A percentile compares a stretch with the other conserved stretches of the same genome.
These are phyloP conservation scores for Sideroxylon spinosum DNA, from an alignment of 179 eudicot species.

Conservation along the genomic window DNA sequence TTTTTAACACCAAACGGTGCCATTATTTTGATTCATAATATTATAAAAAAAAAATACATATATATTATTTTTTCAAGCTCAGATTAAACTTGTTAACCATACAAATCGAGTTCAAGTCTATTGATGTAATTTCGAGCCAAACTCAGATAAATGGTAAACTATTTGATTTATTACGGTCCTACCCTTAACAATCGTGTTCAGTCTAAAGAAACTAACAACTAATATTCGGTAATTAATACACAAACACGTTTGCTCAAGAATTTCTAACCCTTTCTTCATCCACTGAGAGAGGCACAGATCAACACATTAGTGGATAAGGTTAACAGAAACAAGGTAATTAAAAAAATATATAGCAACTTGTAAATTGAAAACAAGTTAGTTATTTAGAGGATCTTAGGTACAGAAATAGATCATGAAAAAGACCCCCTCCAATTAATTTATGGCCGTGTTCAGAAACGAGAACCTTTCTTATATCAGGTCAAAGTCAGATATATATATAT, in stretches of 20 bases:
- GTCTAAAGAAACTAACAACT: not conserved
- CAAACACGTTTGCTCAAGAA: too few relatives aligned
- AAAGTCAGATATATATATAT: constrained; percentile 3
- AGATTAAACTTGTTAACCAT: too few relatives aligned
- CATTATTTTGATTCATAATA: too few relatives aligned
- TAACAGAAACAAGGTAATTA: not conserved
- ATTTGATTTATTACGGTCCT: too few relatives aligned
- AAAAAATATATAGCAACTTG: not conserved
- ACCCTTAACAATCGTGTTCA: not conserved
- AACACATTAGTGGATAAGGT: not conserved
- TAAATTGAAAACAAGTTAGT: constrained; percentile 8
- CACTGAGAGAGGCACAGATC: not conserved
- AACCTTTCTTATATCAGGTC: not conserved
- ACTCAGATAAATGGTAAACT: too few relatives aligned
- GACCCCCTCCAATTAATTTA: not conserved
- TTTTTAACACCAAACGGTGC: too few relatives aligned
- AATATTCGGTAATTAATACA: not conserved
- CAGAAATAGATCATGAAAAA: not conserved
- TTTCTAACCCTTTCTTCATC: not conserved
- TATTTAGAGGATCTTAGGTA: not conserved
- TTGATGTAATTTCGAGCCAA: too few relatives aligned
- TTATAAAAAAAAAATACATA: too few relatives aligned
- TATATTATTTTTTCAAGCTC: too few relatives aligned
- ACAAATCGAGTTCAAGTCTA: too few relatives aligned
- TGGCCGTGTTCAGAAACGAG: too few relatives aligned